These are phyloP conservation scores for Colletotrichum lindemuthianum DNA, from an alignment of 2,329 filamentous ascomycete genomes.

Conservation along the genomic window DNA sequence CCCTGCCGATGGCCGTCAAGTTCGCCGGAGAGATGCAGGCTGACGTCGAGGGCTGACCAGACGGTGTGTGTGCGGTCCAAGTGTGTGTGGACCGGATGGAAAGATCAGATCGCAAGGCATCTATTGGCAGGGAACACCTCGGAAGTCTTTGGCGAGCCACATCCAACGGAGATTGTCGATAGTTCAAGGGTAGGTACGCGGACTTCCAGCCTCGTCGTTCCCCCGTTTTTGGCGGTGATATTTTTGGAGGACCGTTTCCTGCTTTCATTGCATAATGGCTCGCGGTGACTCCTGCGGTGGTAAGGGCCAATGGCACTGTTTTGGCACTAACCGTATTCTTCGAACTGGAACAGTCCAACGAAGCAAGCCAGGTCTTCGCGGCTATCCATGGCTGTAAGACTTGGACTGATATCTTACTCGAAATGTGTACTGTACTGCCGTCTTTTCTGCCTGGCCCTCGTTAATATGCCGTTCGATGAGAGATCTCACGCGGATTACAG, in stretches of 20 bases:
- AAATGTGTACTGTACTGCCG: too few relatives aligned
- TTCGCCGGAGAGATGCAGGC: conserved; percentile 20
- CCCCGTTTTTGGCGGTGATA: background rate
- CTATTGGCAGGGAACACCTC: conserved; percentile 6
- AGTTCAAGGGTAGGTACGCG: background rate
- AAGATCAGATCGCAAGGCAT: conserved; percentile 28
- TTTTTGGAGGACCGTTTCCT: background rate
- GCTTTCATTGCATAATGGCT: conserved; percentile 7
- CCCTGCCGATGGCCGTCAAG: conserved; percentile 8
- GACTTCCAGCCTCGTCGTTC: background rate
- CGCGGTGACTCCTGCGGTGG: conserved; percentile 7
- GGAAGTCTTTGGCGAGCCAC: background rate
- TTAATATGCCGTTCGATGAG: background rate
- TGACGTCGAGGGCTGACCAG: conserved; percentile 35
- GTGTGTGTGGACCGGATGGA: conserved; percentile 21
- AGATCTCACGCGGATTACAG: conserved; percentile 26
- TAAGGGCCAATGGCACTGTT: background rate
- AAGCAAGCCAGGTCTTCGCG: background rate
- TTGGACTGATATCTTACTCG: background rate
- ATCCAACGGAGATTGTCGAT: background rate
- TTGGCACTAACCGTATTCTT: background rate
- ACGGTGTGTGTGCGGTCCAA: conserved; percentile 10
- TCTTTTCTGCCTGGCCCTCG: too few relatives aligned
- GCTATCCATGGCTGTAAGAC: conserved; percentile 3
- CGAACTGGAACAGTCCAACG: background rate